Conservation (phyloP, 257 asterid genomes). For the Solanum chmielewskii region DNA sequence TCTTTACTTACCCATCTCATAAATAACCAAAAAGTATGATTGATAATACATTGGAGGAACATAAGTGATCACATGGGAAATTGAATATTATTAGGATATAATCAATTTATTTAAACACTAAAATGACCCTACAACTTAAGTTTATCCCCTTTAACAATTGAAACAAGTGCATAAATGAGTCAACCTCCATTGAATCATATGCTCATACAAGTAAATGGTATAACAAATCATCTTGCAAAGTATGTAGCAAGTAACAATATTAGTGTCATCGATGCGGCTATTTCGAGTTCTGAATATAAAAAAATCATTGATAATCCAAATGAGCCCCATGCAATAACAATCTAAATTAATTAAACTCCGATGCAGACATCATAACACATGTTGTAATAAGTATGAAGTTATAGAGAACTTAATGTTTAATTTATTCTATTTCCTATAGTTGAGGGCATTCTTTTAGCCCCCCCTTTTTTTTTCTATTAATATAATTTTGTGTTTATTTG, state of each 20-base stretch:
- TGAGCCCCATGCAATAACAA: accelerated
- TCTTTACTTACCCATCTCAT: not conserved
- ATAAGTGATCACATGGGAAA: not conserved
- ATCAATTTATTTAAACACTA: not conserved
- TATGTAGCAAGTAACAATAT: not conserved
- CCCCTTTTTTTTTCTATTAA: not conserved
- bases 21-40: not conserved
- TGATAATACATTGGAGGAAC: not conserved
- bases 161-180: not conserved
- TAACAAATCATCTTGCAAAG: not conserved
- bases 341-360: accelerated
- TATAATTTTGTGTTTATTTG: not conserved
- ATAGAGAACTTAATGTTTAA: not conserved
- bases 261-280: accelerated
- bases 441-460: not conserved
- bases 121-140: not conserved
- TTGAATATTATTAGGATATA: not conserved
- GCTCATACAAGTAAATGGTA: not conserved
- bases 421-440: not conserved
- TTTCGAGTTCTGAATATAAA: not conserved
- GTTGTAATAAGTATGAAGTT: not conserved
- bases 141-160: not conserved
- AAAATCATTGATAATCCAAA: not conserved
- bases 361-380: accelerated
- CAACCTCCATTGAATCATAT: not conserved